Evolutionary conservation across 257 asterid species (phyloP), one percentile per base, ranked within the genome.

Genomic region (Ligustrum vulgare): DNA sequence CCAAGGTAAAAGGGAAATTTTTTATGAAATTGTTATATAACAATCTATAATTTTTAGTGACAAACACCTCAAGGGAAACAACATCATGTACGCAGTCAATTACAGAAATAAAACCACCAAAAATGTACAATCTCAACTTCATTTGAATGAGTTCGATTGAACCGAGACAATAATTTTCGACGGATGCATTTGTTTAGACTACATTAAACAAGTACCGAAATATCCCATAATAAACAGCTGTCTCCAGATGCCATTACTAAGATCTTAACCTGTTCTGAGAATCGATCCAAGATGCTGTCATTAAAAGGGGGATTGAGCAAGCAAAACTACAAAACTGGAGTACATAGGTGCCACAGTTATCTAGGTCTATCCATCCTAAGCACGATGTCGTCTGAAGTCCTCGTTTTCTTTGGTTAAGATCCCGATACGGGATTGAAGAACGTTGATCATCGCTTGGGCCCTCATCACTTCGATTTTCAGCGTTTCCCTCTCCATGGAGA

Each of bases 381-480:
- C 83, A 54, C 10, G 47, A 39, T 33, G 80, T 25, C 87, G 79
- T 70, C 84, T 80, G 54, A 89, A 72, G 72, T 88, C 96, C 47
- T 87, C 94, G 18, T 89, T 91, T 37, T 94, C 98, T 81, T 88
- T 89, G 72, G 80, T 73, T 87, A 92, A 8, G 20, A 82, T 69
- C 28, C 89, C 97, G 6, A 92, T 75, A 20, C 90, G 90, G 0
- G 96, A 87, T 73, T 94, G 98, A 76, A 94, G 97, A 75, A 91
- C 78, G 86, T 89, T 89, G 83, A 94, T 94, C 96, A 92, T 90
- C 0, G 98, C 96, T 56, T 94, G 91, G 31, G 96, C 96, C 67
- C 99, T 86, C 97, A 92, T 92, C 93, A 94, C 88, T 79, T 94
- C 99, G 81, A 94, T 89, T 94, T 89, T 94, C 80, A 87, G 49